A percentile compares a stretch with the other conserved stretches of the same genome.
Conservation (phyloP, 2,329 filamentous ascomycete species). For the Diplodia intermedia region DNA sequence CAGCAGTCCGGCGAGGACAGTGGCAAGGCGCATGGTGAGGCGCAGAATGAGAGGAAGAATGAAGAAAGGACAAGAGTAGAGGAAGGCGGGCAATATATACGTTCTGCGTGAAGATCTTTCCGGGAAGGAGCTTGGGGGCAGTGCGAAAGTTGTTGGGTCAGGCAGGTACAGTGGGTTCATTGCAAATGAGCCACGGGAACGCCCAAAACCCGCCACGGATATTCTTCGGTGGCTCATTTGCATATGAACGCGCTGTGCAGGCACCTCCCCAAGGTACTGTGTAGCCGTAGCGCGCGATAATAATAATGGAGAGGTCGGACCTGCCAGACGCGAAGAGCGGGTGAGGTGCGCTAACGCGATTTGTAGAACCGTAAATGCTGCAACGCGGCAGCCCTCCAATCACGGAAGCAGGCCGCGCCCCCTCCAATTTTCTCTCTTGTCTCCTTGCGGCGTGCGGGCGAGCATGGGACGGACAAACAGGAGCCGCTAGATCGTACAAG, state of each 20-base stretch:
- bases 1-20: slow-evolving; percentile 43
- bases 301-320: slow-evolving; percentile 1
- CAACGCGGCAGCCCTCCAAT: slow-evolving; percentile 4
- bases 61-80: not conserved
- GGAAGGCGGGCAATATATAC: slow-evolving; percentile 10
- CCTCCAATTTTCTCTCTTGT: slow-evolving; percentile 12
- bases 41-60: not conserved
- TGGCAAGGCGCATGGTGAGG: slow-evolving; percentile 41
- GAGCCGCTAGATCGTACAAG: slow-evolving; percentile 25
- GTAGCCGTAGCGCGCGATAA: slow-evolving; percentile 23
- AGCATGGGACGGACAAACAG: slow-evolving; percentile 18
- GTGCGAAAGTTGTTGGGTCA: not conserved
- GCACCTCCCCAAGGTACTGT: slow-evolving; percentile 14
- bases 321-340: slow-evolving; percentile 2
- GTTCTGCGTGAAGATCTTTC: not conserved
- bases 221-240: too few relatives aligned
- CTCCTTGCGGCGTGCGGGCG: slow-evolving; percentile 20
- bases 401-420: slow-evolving; percentile 10
- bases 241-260: not conserved
- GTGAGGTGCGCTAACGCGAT: slow-evolving; percentile 16
- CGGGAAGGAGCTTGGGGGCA: not conserved
- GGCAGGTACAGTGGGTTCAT: too few relatives aligned
- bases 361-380: slow-evolving; percentile 1
- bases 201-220: too few relatives aligned
- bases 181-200: too few relatives aligned